Base-by-base conservation (phyloP, 176 grass and related monocot genomes). In the Cocos nucifera region DNA sequence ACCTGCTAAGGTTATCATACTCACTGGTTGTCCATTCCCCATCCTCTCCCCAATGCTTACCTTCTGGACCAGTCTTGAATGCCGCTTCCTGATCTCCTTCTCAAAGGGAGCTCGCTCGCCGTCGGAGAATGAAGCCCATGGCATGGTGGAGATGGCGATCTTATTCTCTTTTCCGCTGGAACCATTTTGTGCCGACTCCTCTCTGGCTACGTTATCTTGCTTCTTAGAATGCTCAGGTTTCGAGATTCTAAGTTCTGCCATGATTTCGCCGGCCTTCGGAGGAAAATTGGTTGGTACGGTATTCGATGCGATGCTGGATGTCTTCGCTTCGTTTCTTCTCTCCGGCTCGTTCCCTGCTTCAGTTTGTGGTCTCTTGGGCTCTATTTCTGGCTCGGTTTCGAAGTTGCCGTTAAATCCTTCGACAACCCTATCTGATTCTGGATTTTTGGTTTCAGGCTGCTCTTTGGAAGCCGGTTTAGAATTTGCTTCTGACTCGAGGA, bases 1-100 rank as follows among this genome's bases (percentile, higher is more conserved):
- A 0, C 86, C 92, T 15, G 92, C 80, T 15, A 96, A 71, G 39
- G 86, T 90, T 24, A 96, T 66, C 58, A 96, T 61, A 51, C 72
- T 77, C 50, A 69, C 66, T 9, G 71, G 64, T 30, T 71, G 65
- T 19, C 20, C 67, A 51, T 55, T 44, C 54, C 18, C 48, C 22
- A 70, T 58, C 24, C 30, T 30, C 35, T 30, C 56, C 2, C 57
- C 57, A 17, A 24, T 68, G 66, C 28, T 19, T 2, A 48, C 68
- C 71, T 49, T 63, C 25, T 25, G n/a, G 2, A 54, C 66, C 7
- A 89, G 78, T 71, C 64, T 75, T 44, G 80, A 78, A 56, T 85
- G 27, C 4, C 86, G 63, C 50, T 89, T 81, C 56, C 75, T 72
- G 65, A 85, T 89, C 66, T 89, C 81, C 29, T 73, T 51, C 35